Percentiles rank a stretch among this genome's conserved stretches.
Conservation (phyloP, 176 grass and related monocot genomes). For the Zoysia pacifica region DNA sequence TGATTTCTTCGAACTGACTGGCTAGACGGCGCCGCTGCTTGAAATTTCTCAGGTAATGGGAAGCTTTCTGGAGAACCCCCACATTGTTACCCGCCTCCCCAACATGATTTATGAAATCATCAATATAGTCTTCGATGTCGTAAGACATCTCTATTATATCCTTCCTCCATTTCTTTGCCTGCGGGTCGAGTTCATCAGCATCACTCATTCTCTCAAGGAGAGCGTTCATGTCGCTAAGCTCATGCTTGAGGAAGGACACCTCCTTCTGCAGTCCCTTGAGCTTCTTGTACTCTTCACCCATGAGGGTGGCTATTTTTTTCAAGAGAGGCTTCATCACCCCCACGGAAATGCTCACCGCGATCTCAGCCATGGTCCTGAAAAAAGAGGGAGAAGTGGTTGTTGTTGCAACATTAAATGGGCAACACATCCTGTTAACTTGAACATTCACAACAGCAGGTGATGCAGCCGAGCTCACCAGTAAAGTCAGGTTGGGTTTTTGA, state of each 20-base stretch:
- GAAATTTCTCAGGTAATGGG: background rate
- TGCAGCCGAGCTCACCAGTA: too few species aligned
- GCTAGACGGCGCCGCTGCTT: background rate
- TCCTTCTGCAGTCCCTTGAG: background rate
- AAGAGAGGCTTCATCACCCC: background rate
- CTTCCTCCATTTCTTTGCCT: background rate
- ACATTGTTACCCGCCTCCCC: background rate
- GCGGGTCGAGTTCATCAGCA: background rate
- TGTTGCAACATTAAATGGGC: too few species aligned
- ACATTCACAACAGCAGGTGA: too few species aligned
- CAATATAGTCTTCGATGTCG: conserved; percentile 16
- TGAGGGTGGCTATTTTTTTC: background rate
- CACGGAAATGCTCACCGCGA: background rate
- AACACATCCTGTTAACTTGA: too few species aligned
- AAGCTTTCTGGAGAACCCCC: background rate
- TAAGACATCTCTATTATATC: conserved; percentile 8
- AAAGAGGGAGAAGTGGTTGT: too few species aligned
- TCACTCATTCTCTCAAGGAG: background rate
- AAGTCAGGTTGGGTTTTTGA: too few species aligned
- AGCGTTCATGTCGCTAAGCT: background rate
- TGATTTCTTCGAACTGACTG: background rate
- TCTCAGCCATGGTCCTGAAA: background rate
- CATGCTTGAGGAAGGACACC: background rate
- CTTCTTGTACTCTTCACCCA: conserved; percentile 1
- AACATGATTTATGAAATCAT: background rate